Base-by-base conservation (phyloP, 768 basidiomycete species). In the Austroboletus festivus region DNA sequence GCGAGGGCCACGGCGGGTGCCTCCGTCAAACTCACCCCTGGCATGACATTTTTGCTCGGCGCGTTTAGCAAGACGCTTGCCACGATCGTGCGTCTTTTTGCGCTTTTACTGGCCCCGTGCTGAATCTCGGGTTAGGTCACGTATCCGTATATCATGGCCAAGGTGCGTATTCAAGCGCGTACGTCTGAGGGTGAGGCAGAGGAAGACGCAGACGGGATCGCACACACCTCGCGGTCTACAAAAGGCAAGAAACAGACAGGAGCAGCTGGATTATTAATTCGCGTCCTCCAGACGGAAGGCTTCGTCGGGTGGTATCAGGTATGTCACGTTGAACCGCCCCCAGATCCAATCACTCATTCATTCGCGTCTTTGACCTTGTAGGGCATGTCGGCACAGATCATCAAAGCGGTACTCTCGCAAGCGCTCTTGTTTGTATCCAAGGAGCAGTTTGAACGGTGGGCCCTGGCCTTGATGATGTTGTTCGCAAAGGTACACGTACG, bases 361-460 rank as follows among this genome's bases (percentile, higher is more conserved):
- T n/a, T n/a, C 28, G 28, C 28, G 28, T 28, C 28, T 28, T 28
- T 5, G 28, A 12, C 34, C 16, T 7, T n/a, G 9, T 35, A 94
- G 86, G 96, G 96, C 11, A 94, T 99, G 89, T 78, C 86, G 55
- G 94, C 96, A 0, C 96, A 99, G 68, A 93, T 98, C 48, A 78
- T 83, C 43, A 99, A 99, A 67, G 96, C 95, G 0, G 94, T 97
- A 12, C 71, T 99, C 13, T 89, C 92, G 8, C 96, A 99, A 68
- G 95, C 93, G 2, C 75, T 99, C 54, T 71, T 98, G 45, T 99
- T 99, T 75, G 87, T 95, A 73, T 90, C 93, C 54, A 99, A 99
- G 70, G 95, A 97, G 61, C 89, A 93, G 61, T 94, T 99, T 59
- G 96, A 99, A 65, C 81, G 80, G 4, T 95, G 87, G 80, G 85